Conservation (phyloP, 768 basidiomycete species). For the Pleurotus djamor region DNA sequence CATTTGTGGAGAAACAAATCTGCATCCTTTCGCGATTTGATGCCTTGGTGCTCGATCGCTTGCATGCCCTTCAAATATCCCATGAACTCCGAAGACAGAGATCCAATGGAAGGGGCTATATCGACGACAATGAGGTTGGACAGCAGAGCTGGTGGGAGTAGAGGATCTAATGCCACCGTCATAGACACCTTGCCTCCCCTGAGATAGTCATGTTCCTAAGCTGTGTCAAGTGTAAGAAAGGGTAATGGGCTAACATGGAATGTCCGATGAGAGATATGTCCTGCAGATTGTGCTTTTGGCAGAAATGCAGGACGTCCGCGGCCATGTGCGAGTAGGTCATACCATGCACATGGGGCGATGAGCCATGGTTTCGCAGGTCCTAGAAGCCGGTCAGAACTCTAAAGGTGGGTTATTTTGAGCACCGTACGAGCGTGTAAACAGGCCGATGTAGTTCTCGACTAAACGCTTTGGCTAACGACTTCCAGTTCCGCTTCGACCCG, state of each 20-base stretch:
- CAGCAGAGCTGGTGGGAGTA: conserved; percentile 38
- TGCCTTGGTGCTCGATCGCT: conserved; percentile 55
- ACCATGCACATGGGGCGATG: conserved; percentile 70
- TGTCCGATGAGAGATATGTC: conserved; percentile 82
- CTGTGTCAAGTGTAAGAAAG: background rate
- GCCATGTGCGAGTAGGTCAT: conserved; percentile 84
- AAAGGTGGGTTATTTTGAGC: background rate
- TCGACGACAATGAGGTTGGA: conserved; percentile 73
- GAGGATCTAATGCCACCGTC: conserved; percentile 53
- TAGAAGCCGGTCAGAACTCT: conserved; percentile 18
- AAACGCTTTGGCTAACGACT: conserved; percentile 75
- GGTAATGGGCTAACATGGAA: conserved; percentile 66
- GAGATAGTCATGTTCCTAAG: background rate
- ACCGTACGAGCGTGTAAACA: conserved; percentile 68
- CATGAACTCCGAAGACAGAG: conserved; percentile 60
- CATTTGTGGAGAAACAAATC: conserved; percentile 57
- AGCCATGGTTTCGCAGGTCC: conserved; percentile 91
- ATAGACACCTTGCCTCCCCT: conserved; percentile 90
- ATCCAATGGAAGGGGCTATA: conserved; percentile 69
- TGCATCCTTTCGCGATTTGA: conserved; percentile 68
- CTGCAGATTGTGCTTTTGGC: conserved; percentile 47
- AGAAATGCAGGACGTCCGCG: conserved; percentile 69
- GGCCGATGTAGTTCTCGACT: conserved; percentile 60
- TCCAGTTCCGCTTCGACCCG: conserved; percentile 90
- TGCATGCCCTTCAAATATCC: conserved; percentile 73